These are phyloP conservation scores for Ceratocystis huliohia DNA, from an alignment of 2,329 filamentous ascomycete genomes.

Conservation along the genomic window DNA sequence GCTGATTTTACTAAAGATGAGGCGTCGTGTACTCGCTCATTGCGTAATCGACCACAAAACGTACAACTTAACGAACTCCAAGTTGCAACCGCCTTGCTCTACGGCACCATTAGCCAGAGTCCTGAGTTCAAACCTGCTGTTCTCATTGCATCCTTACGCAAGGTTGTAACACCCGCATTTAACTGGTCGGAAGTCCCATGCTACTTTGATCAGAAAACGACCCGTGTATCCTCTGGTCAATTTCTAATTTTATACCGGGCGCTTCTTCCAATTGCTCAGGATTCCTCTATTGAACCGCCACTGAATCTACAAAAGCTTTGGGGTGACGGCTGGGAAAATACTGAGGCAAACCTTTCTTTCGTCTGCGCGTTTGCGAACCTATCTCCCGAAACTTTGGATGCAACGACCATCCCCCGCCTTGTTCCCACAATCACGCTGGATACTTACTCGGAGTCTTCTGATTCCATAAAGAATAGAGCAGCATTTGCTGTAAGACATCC, in stretches of 20 bases:
- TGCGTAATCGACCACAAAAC: constrained; percentile 40
- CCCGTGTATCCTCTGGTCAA: constrained; percentile 64
- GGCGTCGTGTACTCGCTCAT: constrained; percentile 47
- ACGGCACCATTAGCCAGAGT: constrained; percentile 46
- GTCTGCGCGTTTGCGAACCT: constrained; percentile 74
- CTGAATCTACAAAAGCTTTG: constrained; percentile 83
- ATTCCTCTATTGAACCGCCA: constrained; percentile 36
- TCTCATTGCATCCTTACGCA: constrained; percentile 49
- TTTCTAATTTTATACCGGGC: constrained; percentile 73
- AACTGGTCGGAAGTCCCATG: constrained; percentile 59
- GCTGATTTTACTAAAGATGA: constrained; percentile 61
- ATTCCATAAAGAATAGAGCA: constrained; percentile 41
- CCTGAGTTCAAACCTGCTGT: constrained; percentile 40
- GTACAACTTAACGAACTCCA: constrained; percentile 67
- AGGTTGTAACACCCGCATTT: constrained; percentile 52
- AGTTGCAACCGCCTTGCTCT: constrained; percentile 66
- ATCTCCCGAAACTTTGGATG: constrained; percentile 63
- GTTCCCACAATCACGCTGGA: constrained; percentile 60
- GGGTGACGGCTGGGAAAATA: constrained; percentile 79
- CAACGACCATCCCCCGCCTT: constrained; percentile 70
- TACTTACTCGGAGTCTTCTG: constrained; percentile 39
- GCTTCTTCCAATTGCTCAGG: constrained; percentile 56
- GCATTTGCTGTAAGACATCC: constrained; percentile 64
- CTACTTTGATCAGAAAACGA: constrained; percentile 65
- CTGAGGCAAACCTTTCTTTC: constrained; percentile 86